Percentiles rank a stretch among this genome's conserved stretches.
Conservation (phyloP, 2,329 filamentous ascomycete species). For the Paraphoma sp. region DNA sequence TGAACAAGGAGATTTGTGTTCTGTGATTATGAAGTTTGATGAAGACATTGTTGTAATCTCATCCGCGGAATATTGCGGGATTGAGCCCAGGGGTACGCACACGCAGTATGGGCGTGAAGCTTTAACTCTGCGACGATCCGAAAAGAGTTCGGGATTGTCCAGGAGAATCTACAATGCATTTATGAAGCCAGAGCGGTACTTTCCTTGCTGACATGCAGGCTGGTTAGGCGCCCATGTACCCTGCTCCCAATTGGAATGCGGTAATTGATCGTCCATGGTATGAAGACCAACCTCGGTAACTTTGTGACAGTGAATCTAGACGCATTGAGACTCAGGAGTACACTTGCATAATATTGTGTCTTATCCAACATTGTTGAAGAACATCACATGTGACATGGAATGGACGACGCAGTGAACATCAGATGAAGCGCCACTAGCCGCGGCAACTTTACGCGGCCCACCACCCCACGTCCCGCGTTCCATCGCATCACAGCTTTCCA, state of each 20-base stretch:
- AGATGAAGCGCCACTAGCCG: background rate
- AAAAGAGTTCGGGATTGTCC: no score
- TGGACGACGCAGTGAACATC: background rate
- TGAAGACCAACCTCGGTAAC: background rate
- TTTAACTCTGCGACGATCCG: no score
- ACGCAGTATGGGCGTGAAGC: no score
- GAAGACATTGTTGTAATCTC: slow-evolving; percentile 1
- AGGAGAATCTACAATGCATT: no score
- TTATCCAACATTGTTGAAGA: no score
- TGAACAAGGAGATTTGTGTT: slow-evolving; percentile 22
- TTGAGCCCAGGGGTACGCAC: no score
- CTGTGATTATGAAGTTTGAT: slow-evolving; percentile 18
- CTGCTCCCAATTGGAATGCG: background rate
- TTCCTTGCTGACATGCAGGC: background rate
- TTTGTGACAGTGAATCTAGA: no score
- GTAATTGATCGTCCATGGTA: background rate
- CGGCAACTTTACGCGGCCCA: background rate
- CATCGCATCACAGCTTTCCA: slow-evolving; percentile 2
- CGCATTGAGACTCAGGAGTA: no score
- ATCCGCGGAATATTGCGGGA: no score
- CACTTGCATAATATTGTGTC: no score
- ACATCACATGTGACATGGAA: no score
- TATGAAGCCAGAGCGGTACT: no score
- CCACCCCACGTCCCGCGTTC: slow-evolving; percentile 1
- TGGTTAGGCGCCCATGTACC: background rate